A percentile compares a stretch with the other conserved stretches of the same genome.
These are phyloP conservation scores for Tetradesmus lagerheimii DNA, from an alignment of 139 green algal genomes.

Conservation along the genomic window DNA sequence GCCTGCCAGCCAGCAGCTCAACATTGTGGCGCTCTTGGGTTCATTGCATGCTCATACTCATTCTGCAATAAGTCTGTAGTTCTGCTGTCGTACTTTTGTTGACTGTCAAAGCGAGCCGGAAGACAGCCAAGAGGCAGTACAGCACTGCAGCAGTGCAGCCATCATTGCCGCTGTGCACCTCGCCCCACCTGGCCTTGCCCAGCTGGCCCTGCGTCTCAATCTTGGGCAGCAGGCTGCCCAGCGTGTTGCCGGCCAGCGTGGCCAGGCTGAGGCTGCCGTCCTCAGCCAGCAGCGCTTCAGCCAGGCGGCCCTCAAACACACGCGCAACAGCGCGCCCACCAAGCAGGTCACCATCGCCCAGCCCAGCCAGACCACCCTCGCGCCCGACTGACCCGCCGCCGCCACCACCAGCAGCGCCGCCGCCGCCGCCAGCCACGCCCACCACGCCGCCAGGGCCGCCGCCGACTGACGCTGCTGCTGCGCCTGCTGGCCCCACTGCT, in stretches of 20 bases:
- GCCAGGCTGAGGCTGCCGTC: constrained; percentile 94
- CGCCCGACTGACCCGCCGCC: not conserved
- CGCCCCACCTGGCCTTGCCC: constrained; percentile 73
- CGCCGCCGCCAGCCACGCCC: not conserved
- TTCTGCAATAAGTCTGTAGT: too few relatives aligned
- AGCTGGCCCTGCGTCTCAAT: constrained; percentile 95
- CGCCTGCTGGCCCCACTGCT: constrained; percentile 13
- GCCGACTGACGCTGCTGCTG: not conserved
- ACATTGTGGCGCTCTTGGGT: too few relatives aligned
- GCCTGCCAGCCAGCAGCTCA: too few relatives aligned
- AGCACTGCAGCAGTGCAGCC: not conserved
- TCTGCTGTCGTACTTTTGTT: too few relatives aligned
- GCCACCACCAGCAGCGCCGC: not conserved
- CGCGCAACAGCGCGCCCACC: constrained; percentile 76
- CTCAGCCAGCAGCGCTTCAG: constrained; percentile 88
- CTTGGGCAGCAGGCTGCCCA: constrained; percentile 93
- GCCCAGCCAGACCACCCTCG: not conserved
- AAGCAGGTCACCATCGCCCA: constrained; percentile 1
- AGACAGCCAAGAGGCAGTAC: not conserved
- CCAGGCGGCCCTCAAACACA: constrained; percentile 94
- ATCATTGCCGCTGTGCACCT: not conserved
- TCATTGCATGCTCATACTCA: too few relatives aligned
- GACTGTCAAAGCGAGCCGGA: too few relatives aligned
- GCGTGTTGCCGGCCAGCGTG: constrained; percentile 88
- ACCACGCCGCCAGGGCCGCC: not conserved